A percentile compares a stretch with the other conserved stretches of the same genome.
Conservation (phyloP, 139 green algal species). For the Tetraselmis chui region DNA sequence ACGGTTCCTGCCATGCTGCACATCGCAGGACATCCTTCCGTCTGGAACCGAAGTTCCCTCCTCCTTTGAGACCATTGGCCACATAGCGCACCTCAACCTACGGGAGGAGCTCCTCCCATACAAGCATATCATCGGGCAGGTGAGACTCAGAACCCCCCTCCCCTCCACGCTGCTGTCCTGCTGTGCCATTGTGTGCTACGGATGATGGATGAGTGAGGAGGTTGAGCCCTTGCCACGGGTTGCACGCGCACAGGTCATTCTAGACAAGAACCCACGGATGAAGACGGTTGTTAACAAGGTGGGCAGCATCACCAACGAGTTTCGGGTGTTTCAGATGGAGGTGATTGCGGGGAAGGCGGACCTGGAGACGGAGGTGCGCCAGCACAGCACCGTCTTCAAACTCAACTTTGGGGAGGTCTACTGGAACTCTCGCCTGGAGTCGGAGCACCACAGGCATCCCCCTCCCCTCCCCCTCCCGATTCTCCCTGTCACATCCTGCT, state of each 20-base stretch:
- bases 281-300: slow-evolving; percentile 94
- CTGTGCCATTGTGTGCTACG: no score
- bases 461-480: background rate
- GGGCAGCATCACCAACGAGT: slow-evolving; percentile 87
- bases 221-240: no score
- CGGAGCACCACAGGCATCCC: slow-evolving; percentile 73
- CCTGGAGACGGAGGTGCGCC: slow-evolving; percentile 69
- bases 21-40: slow-evolving; percentile 65
- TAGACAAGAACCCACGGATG: slow-evolving; percentile 93
- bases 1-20: background rate
- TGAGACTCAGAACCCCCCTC: background rate
- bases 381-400: slow-evolving; percentile 76
- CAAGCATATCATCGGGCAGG: slow-evolving; percentile 67
- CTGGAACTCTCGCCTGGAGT: slow-evolving; percentile 96
- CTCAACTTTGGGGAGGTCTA: slow-evolving; percentile 94
- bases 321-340: slow-evolving; percentile 90
- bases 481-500: background rate
- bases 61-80: slow-evolving; percentile 91
- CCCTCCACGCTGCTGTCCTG: background rate
- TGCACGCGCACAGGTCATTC: slow-evolving; percentile 42
- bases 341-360: slow-evolving; percentile 73
- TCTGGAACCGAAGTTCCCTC: slow-evolving; percentile 65
- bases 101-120: slow-evolving; percentile 74
- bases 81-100: slow-evolving; percentile 96
- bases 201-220: no score